Percentiles rank a stretch among this genome's conserved stretches.
Conservation (phyloP, 805 yeast species). For the Lipomyces yamadae region DNA sequence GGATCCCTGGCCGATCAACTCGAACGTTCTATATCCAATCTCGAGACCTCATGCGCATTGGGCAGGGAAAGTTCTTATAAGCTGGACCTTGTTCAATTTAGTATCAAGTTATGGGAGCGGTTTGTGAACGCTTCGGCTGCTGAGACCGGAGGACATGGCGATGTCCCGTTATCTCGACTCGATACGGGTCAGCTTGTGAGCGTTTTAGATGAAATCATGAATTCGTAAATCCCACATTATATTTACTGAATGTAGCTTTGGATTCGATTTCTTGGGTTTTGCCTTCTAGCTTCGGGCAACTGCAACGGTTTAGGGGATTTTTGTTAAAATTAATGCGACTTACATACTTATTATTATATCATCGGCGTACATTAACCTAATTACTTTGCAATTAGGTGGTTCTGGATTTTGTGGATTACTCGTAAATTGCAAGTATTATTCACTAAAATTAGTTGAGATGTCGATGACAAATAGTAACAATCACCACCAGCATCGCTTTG, state of each 20-base stretch:
- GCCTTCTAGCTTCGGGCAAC: neutral
- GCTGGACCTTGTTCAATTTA: neutral
- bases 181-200: neutral
- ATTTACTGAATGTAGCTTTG: neutral
- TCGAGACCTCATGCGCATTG: neutral
- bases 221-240: neutral
- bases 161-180: neutral
- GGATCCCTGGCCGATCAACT: constrained; percentile 6
- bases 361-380: too few species aligned
- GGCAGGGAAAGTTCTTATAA: neutral
- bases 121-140: constrained; percentile 2
- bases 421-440: constrained; percentile 43
- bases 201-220: constrained; percentile 5
- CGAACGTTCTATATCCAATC: constrained; percentile 2
- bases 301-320: neutral
- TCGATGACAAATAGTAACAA: too few species aligned
- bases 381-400: constrained; percentile 16
- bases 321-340: neutral
- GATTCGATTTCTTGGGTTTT: neutral
- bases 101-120: constrained; percentile 8
- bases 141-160: neutral
- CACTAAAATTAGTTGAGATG: constrained; percentile 27
- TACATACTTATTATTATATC: neutral
- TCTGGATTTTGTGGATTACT: constrained; percentile 44
- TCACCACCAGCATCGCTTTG: too few species aligned